Conservation (phyloP, 2,329 filamentous ascomycete genomes). For the Trichophyton mentagrophytes region DNA sequence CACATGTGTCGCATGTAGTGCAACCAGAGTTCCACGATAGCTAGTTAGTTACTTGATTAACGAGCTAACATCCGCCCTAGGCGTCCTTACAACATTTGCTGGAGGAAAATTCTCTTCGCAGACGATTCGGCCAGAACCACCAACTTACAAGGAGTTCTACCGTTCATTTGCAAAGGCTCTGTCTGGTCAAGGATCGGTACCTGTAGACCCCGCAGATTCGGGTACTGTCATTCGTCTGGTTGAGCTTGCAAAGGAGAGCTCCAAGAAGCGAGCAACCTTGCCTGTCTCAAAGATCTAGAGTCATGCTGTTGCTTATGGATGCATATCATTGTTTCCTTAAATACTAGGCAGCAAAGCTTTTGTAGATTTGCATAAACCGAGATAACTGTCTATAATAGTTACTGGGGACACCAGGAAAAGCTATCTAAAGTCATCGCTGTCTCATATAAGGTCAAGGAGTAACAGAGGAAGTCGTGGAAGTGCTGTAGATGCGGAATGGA, state of each 20-base stretch:
- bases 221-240: slow-evolving; percentile 44
- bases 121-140: slow-evolving; percentile 37
- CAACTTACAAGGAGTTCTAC: slow-evolving; percentile 54
- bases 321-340: too few relatives aligned
- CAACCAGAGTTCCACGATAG: neutral
- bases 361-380: too few relatives aligned
- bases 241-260: slow-evolving; percentile 44
- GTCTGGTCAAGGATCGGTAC: slow-evolving; percentile 40
- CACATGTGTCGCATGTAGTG: neutral
- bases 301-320: too few relatives aligned
- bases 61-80: slow-evolving; percentile 15
- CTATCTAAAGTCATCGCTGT: too few relatives aligned
- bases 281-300: slow-evolving; percentile 18
- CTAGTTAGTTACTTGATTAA: neutral
- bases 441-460: too few relatives aligned
- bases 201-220: slow-evolving; percentile 42
- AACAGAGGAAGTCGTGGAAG: too few relatives aligned
- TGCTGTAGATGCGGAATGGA: too few relatives aligned
- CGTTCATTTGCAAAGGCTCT: slow-evolving; percentile 41
- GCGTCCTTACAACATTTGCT: slow-evolving; percentile 37
- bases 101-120: slow-evolving; percentile 41
- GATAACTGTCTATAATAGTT: too few relatives aligned
- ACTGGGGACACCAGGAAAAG: too few relatives aligned
- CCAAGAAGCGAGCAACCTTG: slow-evolving; percentile 38
- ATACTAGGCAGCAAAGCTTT: too few relatives aligned